Evolutionary conservation across 345 rosid species (phyloP), one percentile per base, ranked within the genome.

Genomic region (Combretum micranthum): DNA sequence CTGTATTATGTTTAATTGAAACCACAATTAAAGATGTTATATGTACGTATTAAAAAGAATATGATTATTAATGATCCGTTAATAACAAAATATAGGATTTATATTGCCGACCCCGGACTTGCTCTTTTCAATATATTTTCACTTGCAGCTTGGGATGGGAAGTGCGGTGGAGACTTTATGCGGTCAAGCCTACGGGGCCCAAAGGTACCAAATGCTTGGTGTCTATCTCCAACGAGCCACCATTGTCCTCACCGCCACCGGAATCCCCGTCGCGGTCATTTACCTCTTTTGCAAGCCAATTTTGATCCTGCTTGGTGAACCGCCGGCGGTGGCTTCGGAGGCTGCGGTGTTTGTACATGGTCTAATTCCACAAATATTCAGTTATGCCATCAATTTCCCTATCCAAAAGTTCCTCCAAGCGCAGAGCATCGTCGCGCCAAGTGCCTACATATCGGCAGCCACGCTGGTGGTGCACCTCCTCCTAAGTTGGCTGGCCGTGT

Each of bases 381-480:
- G 76, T 16, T 72, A 54, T 42, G 80, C 76, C 4, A 3, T 70
- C 23, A 69, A 65, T 55, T 75, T 60, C 47, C 84, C 84, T 9
- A 60, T 71, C 4, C 78, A 70, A 61, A 73, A 66, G 57, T 73
- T 79, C 47, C 72, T 79, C 2, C 81, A 76, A 65, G 67, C 81
- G 0, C 81, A 79, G 26, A 76, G 64, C 56, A 79, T 52, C 55
- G 75, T 79, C 10, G 68, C 72, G 76, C 66, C 66, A 43, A 60
- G 70, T 76, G 61, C 79, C 13, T 19, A 65, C 42, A 63, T 79
- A 39, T 68, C 80, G 0, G 7, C 60, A 0, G 37, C 21, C 20
- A 58, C 50, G 0, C 57, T 79, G 55, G 66, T 26, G 20, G 9
- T 68, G 47, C 83, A 75, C 42, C 72, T 55, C 3, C 15, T 72